These are phyloP conservation scores for Paraphaeosphaeria sporulosa DNA, from an alignment of 2,329 filamentous ascomycete species.

Conservation along the genomic window DNA sequence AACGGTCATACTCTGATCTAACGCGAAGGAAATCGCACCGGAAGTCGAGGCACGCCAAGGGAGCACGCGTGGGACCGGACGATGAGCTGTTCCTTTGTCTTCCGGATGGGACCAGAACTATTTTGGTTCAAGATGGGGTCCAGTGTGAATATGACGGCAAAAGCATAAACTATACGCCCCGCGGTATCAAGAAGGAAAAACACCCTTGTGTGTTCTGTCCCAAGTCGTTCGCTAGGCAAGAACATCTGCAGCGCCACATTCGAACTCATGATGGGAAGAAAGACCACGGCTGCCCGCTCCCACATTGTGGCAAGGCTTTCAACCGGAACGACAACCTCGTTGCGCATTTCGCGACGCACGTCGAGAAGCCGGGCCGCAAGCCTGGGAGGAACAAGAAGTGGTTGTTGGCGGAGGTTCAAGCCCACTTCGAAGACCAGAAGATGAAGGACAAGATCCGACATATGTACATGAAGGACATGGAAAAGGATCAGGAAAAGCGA, in stretches of 20 bases:
- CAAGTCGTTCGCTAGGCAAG: constrained; percentile 34
- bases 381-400: constrained; percentile 35
- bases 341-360: constrained; percentile 44
- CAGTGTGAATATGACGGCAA: neutral
- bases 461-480: constrained; percentile 28
- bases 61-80: neutral
- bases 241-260: constrained; percentile 28
- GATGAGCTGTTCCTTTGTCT: neutral
- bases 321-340: constrained; percentile 46
- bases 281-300: constrained; percentile 34
- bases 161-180: neutral
- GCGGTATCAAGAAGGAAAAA: neutral
- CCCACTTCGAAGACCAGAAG: constrained; percentile 29
- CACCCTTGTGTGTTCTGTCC: constrained; percentile 16
- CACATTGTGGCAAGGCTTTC: constrained; percentile 36
- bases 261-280: constrained; percentile 31
- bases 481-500: constrained; percentile 20
- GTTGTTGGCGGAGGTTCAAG: constrained; percentile 32
- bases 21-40: constrained; percentile 15
- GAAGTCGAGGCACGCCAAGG: neutral
- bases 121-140: constrained; percentile 1
- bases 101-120: neutral
- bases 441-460: constrained; percentile 38
- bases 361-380: constrained; percentile 35
- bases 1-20: constrained; percentile 2